Percentiles rank a stretch among this genome's conserved stretches.
phyloP scores from a whole-genome alignment of 2,329 filamentous ascomycete genomes.

The Pestalotiopsis sp. region DNA sequence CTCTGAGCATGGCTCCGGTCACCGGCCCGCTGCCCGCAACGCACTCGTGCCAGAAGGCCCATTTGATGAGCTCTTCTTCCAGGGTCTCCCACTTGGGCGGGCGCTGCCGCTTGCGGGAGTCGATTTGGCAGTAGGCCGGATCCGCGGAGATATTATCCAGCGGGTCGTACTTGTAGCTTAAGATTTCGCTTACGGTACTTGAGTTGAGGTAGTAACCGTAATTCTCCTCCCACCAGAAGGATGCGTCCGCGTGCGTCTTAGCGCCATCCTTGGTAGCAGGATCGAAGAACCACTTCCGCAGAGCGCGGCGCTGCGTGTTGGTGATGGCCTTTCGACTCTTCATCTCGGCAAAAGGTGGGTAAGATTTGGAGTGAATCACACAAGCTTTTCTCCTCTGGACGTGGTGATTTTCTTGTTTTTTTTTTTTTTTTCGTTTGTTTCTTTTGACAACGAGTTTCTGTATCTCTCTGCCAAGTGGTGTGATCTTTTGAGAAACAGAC shows the following conservation, averaged over 20 bases:
- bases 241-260: constrained; percentile 16
- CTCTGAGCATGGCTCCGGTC: constrained; percentile 15
- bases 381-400: background rate
- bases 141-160: constrained; percentile 9
- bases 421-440: background rate
- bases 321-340: constrained; percentile 17
- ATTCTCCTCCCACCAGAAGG: constrained; percentile 15
- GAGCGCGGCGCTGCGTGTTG: constrained; percentile 15
- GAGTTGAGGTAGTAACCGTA: constrained; percentile 18
- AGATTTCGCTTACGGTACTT: constrained; percentile 16
- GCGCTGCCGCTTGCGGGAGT: constrained; percentile 16
- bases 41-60: constrained; percentile 16
- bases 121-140: constrained; percentile 16
- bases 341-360: constrained; percentile 1
- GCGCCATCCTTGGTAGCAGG: constrained; percentile 14
- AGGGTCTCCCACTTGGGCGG: constrained; percentile 17
- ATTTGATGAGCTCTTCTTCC: constrained; percentile 18
- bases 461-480: background rate
- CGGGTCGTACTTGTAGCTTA: constrained; percentile 17
- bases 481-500: background rate
- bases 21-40: constrained; percentile 15
- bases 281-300: constrained; percentile 17
- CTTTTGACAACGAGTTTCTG: background rate
- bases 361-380: background rate
- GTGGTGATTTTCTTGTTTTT: background rate